A percentile compares a stretch with the other conserved stretches of the same genome.
Conservation (phyloP, 768 basidiomycete genomes). For the Rhodotorula graminis region DNA sequence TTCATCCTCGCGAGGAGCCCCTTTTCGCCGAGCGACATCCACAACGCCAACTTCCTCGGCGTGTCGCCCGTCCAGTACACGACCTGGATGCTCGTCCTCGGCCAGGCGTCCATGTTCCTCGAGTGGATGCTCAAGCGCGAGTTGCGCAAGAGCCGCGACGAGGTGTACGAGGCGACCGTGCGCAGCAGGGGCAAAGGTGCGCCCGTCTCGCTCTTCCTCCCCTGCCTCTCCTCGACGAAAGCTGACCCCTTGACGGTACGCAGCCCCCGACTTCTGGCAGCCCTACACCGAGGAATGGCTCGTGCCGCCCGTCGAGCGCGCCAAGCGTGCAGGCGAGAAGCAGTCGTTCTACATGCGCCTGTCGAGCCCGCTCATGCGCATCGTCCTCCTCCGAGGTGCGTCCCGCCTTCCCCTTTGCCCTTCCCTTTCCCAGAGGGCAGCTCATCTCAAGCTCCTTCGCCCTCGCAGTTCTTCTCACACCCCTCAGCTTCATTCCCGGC, state of each 20-base stretch:
- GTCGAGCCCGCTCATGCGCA: slow-evolving; percentile 27
- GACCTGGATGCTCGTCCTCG: slow-evolving; percentile 35
- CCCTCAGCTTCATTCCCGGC: slow-evolving; percentile 41
- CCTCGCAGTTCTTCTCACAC: slow-evolving; percentile 40
- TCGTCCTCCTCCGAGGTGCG: slow-evolving; percentile 37
- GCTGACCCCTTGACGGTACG: neutral
- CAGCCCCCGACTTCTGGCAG: slow-evolving; percentile 36
- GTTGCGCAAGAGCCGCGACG: slow-evolving; percentile 28
- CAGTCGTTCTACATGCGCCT: slow-evolving; percentile 32
- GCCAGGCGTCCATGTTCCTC: slow-evolving; percentile 33
- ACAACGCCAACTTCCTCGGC: slow-evolving; percentile 25
- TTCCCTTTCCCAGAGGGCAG: neutral
- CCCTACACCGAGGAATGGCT: slow-evolving; percentile 43
- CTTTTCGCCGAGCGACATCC: slow-evolving; percentile 27
- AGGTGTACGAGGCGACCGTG: slow-evolving; percentile 41
- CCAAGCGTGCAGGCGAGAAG: slow-evolving; percentile 34
- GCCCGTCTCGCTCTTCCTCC: neutral
- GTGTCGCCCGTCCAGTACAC: slow-evolving; percentile 35
- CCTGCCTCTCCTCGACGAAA: too few species aligned
- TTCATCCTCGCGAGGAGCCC: slow-evolving; percentile 36
- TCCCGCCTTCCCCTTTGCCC: neutral
- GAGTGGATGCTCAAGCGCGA: slow-evolving; percentile 37
- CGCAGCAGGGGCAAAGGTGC: slow-evolving; percentile 37
- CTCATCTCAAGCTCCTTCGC: neutral
- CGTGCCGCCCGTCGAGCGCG: slow-evolving; percentile 39